These are phyloP conservation scores for Mycosphaerelloides madeirae DNA, from an alignment of 2,329 filamentous ascomycete genomes.

Conservation along the genomic window DNA sequence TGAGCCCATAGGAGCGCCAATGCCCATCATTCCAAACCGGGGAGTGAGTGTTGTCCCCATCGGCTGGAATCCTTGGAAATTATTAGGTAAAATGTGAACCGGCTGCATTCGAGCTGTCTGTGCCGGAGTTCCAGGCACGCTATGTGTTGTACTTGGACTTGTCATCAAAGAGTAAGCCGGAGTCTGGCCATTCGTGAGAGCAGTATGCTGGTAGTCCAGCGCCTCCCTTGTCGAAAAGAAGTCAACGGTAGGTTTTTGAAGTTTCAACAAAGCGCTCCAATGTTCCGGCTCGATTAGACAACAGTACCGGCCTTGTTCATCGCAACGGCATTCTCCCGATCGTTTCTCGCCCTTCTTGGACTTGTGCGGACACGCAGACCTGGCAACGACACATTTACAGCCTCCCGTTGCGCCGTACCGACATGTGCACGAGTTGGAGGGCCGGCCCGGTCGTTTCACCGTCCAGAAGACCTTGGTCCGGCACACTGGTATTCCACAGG, in stretches of 20 bases:
- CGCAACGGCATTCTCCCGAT: conserved; percentile 30
- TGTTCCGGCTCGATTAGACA: conserved; percentile 30
- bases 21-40: conserved; percentile 31
- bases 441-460: conserved; percentile 32
- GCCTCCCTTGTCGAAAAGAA: conserved; percentile 27
- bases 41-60: conserved; percentile 17
- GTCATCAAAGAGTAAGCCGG: conserved; percentile 14
- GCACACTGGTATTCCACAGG: conserved; percentile 33
- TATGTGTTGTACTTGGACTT: conserved; percentile 11
- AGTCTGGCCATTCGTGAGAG: conserved; percentile 7
- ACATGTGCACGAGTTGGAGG: conserved; percentile 33
- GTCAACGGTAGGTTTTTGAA: conserved; percentile 28
- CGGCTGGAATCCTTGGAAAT: conserved; percentile 12
- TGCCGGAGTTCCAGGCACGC: conserved; percentile 16
- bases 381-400: conserved; percentile 32
- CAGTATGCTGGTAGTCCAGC: conserved; percentile 21
- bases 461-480: conserved; percentile 34
- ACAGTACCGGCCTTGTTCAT: conserved; percentile 33
- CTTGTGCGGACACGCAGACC: conserved; percentile 31
- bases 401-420: conserved; percentile 29
- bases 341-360: conserved; percentile 33
- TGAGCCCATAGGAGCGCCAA: conserved; percentile 25
- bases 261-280: conserved; percentile 26
- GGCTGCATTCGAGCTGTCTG: conserved; percentile 8
- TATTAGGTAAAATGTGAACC: conserved; percentile 11